Conservation (phyloP, 2,329 filamentous ascomycete genomes). For the Penicillium sp. region DNA sequence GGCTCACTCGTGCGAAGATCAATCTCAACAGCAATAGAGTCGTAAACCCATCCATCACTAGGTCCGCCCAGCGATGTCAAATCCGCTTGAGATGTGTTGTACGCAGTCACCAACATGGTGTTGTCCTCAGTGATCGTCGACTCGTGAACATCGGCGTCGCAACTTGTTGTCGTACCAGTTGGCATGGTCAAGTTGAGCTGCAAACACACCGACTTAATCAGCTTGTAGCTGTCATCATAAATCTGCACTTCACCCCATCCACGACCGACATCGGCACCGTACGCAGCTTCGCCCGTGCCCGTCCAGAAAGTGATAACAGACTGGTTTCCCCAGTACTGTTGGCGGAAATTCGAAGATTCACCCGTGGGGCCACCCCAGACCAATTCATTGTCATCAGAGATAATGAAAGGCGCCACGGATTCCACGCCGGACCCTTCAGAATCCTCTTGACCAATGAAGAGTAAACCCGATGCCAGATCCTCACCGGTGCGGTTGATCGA, state of each 20-base stretch:
- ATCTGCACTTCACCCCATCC: background rate
- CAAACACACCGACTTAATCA: background rate
- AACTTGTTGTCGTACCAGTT: background rate
- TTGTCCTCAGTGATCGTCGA: slow-evolving; percentile 31
- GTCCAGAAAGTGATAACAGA: background rate
- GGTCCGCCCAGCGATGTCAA: slow-evolving; percentile 29
- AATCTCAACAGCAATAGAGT: slow-evolving; percentile 21
- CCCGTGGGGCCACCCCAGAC: background rate
- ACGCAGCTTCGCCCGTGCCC: background rate
- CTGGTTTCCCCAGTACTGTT: background rate
- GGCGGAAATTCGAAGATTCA: background rate
- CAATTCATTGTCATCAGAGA: background rate
- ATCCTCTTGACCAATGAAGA: slow-evolving; percentile 8
- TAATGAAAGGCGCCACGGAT: background rate
- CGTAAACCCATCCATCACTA: slow-evolving; percentile 30
- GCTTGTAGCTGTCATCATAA: background rate
- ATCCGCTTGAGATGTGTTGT: slow-evolving; percentile 32
- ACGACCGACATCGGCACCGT: background rate
- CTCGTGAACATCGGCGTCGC: slow-evolving; percentile 26
- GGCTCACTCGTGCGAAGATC: slow-evolving; percentile 6
- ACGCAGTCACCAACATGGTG: slow-evolving; percentile 34
- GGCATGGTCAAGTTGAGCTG: slow-evolving; percentile 3
- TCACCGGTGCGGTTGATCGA: slow-evolving; percentile 4
- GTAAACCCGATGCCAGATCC: slow-evolving; percentile 3
- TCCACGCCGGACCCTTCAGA: background rate